Evolutionary conservation across 148 eudicot genomes (phyloP), one percentile per base, ranked within the genome.

Genomic region (Rhododendron ferrugineum): DNA sequence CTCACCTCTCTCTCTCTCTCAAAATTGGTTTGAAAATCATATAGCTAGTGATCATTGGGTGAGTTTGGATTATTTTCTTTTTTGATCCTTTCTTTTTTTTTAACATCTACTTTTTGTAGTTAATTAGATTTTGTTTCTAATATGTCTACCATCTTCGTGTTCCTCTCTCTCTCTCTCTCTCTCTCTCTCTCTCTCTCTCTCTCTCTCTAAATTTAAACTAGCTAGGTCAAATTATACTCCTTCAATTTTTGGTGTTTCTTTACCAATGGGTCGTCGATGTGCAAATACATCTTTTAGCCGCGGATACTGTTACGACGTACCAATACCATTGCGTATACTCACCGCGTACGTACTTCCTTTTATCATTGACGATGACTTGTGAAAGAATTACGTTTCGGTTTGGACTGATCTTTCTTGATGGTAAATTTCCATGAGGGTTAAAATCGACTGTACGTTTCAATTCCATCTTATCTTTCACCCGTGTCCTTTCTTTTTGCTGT

Each of bases 1-100:
- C 66, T 85, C 40, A 14, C 68, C 86, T 80, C 83, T 87, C 85
- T 81, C 30, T 83, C 74, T 42, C 47, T 26, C 11, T 34, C 23
- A 28, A 26, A 5, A 22, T 85, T 62, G n/a, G 28, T 62, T 62
- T 62, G 28, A 22, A 22, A 62, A 8, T 7, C 28, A 23, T 60
- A 23, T 32, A 1, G n/a, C n/a, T 62, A 62, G n/a, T 9, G 68
- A 3, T 54, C 58, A 22, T 62, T 62, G 68, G 26, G n/a, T 62
- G 11, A 62, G 2, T 62, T n/a, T 23, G 6, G 11, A 4, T 62
- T 62, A 6, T 62, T 62, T 22, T n/a, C 11, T n/a, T 8, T 64
- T 6, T 23, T 23, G 60, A 16, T 54, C 1, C 60, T 16, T 15
- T 54, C 60, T 11, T 15, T 52, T 14, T 37, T 5, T 3, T 18